Conservation (phyloP, 306 rosid genomes). For the Cicer yamashitae region DNA sequence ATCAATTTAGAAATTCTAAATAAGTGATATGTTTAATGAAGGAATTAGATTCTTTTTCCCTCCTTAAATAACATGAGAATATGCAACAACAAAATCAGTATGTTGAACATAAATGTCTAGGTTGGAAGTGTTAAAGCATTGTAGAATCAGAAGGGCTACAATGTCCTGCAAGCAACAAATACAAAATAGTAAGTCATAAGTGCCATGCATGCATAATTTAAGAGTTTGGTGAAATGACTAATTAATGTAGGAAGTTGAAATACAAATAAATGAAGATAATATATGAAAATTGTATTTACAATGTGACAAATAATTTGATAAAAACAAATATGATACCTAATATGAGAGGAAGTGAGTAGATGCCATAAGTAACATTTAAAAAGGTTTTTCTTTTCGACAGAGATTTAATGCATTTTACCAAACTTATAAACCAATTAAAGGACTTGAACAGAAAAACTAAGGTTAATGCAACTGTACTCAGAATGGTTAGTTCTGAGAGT, state of each 20-base stretch:
- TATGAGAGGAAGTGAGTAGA: not conserved
- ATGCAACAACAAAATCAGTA: constrained; percentile 47
- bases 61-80: constrained; percentile 45
- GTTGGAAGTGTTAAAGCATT: constrained; percentile 59
- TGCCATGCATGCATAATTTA: not conserved
- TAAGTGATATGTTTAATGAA: not conserved
- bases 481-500: not conserved
- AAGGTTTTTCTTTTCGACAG: not conserved
- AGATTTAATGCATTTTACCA: constrained; percentile 5
- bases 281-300: not conserved
- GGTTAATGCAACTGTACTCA: constrained; percentile 1
- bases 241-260: not conserved
- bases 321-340: too few species aligned
- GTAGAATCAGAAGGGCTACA: constrained; percentile 67
- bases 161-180: constrained; percentile 59
- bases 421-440: not conserved
- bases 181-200: constrained; percentile 32
- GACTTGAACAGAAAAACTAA: not conserved
- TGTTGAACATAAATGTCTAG: constrained; percentile 44
- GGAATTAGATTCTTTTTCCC: constrained; percentile 25
- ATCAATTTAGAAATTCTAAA: constrained; percentile 33
- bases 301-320: not conserved
- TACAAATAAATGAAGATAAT: not conserved
- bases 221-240: not conserved
- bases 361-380: not conserved